Evolutionary conservation across 192 early-diverging fungal species (phyloP).

Genomic region (Dispira parvispora): DNA sequence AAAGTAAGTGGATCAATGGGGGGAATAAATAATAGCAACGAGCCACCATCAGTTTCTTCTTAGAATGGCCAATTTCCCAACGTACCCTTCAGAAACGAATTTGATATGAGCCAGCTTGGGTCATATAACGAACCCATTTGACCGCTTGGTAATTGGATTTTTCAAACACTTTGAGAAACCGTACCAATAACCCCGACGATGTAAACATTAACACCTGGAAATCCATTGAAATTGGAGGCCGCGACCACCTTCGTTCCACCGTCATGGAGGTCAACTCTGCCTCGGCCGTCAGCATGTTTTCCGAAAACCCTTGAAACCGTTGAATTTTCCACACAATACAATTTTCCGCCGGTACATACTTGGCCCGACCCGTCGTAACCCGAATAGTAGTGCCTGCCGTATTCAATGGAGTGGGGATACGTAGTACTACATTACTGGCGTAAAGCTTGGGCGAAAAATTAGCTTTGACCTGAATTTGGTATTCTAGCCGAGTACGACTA

Average conservation of each 20-base stretch:
- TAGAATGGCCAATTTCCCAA: no score
- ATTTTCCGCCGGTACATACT: slow-evolving; percentile 90
- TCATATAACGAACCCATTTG: slow-evolving; percentile 99
- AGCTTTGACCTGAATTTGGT: slow-evolving; percentile 74
- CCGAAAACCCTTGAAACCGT: slow-evolving; percentile 80
- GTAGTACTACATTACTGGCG: slow-evolving; percentile 77
- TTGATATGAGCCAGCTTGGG: slow-evolving; percentile 85
- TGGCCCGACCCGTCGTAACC: slow-evolving; percentile 73
- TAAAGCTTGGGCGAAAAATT: slow-evolving; percentile 77
- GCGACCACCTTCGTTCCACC: slow-evolving; percentile 76
- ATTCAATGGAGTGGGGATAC: slow-evolving; percentile 82
- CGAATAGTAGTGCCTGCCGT: slow-evolving; percentile 67
- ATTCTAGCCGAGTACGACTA: slow-evolving; percentile 66
- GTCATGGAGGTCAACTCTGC: slow-evolving; percentile 72
- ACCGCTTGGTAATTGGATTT: slow-evolving; percentile 90
- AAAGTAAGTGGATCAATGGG: no score
- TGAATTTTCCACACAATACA: slow-evolving; percentile 87
- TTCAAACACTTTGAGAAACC: slow-evolving; percentile 97
- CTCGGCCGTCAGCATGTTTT: slow-evolving; percentile 63
- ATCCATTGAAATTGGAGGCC: slow-evolving; percentile 90
- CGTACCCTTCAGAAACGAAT: slow-evolving; percentile 16
- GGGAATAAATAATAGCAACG: no score
- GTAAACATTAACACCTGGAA: slow-evolving; percentile 89
- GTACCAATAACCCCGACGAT: slow-evolving; percentile 84
- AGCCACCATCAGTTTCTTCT: no score